Percentiles rank a stretch among this genome's conserved stretches.
Conservation (phyloP, 2,329 filamentous ascomycete species). For the Colletotrichum paranaense region DNA sequence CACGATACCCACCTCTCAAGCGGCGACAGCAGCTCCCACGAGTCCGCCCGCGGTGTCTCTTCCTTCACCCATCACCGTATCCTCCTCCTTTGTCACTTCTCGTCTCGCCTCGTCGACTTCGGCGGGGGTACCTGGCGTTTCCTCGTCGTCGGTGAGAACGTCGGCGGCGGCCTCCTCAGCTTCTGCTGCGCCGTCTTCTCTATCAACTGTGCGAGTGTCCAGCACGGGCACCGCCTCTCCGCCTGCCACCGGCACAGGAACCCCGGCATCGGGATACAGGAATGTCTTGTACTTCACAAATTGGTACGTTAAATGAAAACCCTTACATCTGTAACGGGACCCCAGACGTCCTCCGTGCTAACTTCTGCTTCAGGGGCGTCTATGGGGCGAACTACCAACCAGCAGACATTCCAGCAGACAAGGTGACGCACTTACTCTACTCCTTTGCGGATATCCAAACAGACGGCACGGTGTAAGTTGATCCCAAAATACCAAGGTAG, state of each 20-base stretch:
- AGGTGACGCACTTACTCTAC: conserved; percentile 81
- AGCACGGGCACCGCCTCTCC: not conserved
- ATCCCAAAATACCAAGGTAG: not conserved
- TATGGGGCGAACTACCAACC: conserved; percentile 67
- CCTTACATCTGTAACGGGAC: not conserved
- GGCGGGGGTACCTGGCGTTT: not conserved
- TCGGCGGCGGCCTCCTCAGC: not conserved
- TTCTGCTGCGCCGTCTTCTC: not conserved
- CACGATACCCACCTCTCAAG: not conserved
- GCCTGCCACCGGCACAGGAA: not conserved
- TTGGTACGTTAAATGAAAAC: conserved; percentile 52
- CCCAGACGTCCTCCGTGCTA: not conserved
- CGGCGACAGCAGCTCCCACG: not conserved
- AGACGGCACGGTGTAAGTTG: conserved; percentile 59
- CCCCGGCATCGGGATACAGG: conserved; percentile 22
- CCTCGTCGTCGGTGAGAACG: not conserved
- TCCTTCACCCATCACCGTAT: not conserved
- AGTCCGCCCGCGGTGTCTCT: not conserved
- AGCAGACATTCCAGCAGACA: conserved; percentile 72
- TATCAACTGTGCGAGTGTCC: not conserved
- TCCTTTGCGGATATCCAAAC: conserved; percentile 59
- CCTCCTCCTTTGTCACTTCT: conserved; percentile 1
- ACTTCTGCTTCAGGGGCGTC: conserved; percentile 47
- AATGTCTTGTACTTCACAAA: conserved; percentile 67
- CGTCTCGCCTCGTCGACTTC: not conserved